Evolutionary conservation across 345 rosid species (phyloP), one percentile per base, ranked within the genome.

Genomic region (Anacardium occidentale): DNA sequence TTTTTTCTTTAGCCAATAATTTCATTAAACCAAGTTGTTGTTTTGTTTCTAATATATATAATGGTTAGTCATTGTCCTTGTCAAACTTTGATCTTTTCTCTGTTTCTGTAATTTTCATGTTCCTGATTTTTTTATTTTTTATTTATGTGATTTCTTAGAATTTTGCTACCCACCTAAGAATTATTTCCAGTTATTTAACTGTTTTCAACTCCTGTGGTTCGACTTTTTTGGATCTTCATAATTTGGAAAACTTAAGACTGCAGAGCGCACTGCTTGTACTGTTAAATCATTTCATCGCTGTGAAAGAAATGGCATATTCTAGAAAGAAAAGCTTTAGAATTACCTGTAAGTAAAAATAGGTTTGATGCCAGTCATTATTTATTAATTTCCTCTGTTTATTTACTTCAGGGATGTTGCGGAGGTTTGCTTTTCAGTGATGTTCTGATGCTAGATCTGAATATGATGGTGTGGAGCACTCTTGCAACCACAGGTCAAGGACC

Each of bases 401-500:
- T 10, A 5, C 72, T 78, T 40, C 82, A 87, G 96, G 96, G 96
- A 20, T 90, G 96, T 73, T 85, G 91, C 66, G 90, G 93, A 4
- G 96, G 93, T 62, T 60, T 84, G 68, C 90, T 88, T 83, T 88
- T 88, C 73, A 81, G 89, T 69, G 96, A 90, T 54, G 89, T 90
- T 72, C 85, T 85, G 24, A 72, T 78, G 75, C 83, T 90, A 26
- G 75, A 88, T 71, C 83, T 88, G 1, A 84, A 80, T 21, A 70
- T 73, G n/a, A 82, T 90, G 93, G 74, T 72, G 1, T 88, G 93
- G 91, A 83, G 54, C 58, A 62, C 80, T 12, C 76, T 90, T 0
- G 83, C 71, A 12, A 88, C 93, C 45, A 79, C 83, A 0, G 96
- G 96, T 21, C 78, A 76, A 73, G 87, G 87, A 4, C 96, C 96